These are phyloP conservation scores for Tardiomyces depauwii DNA, from an alignment of 1,139 yeast species.

Conservation along the genomic window DNA sequence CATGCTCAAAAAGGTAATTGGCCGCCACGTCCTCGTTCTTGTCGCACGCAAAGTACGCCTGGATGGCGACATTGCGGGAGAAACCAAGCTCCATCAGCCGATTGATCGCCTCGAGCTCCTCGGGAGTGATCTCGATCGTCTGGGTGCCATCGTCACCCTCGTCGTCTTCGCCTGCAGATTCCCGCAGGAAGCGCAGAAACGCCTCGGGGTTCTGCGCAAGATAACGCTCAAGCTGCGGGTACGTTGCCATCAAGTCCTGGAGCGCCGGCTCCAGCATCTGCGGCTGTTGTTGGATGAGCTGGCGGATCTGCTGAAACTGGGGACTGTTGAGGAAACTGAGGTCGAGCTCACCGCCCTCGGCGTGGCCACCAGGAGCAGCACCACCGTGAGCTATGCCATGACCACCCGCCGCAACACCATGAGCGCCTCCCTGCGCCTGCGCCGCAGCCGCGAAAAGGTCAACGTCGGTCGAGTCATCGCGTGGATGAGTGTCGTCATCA, in stretches of 20 bases:
- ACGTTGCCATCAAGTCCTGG: conserved; percentile 71
- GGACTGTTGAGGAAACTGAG: conserved; percentile 29
- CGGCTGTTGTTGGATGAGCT: conserved; percentile 76
- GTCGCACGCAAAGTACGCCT: conserved; percentile 96
- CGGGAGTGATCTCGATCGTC: conserved; percentile 58
- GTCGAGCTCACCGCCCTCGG: conserved; percentile 13
- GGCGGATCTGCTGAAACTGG: conserved; percentile 54
- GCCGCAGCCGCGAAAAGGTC: conserved; percentile 24
- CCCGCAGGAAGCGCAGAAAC: conserved; percentile 61
- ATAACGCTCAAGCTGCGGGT: conserved; percentile 71
- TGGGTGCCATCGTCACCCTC: conserved; percentile 24
- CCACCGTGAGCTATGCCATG: neutral
- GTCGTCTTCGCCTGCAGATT: conserved; percentile 22
- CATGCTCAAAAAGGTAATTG: conserved; percentile 58
- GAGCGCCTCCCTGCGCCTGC: conserved; percentile 12
- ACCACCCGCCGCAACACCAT: neutral
- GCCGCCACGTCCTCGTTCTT: conserved; percentile 97
- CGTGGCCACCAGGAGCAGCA: conserved; percentile 5
- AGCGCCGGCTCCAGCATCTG: conserved; percentile 77
- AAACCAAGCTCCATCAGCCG: conserved; percentile 90
- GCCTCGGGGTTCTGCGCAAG: conserved; percentile 83
- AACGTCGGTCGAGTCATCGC: conserved; percentile 27
- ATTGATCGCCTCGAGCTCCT: conserved; percentile 78
- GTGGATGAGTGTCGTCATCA: conserved; percentile 11
- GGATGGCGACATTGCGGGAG: conserved; percentile 76